Evolutionary conservation across 768 basidiomycete species (phyloP), one percentile per base, ranked within the genome.

Genomic region (Suillus lakei): DNA sequence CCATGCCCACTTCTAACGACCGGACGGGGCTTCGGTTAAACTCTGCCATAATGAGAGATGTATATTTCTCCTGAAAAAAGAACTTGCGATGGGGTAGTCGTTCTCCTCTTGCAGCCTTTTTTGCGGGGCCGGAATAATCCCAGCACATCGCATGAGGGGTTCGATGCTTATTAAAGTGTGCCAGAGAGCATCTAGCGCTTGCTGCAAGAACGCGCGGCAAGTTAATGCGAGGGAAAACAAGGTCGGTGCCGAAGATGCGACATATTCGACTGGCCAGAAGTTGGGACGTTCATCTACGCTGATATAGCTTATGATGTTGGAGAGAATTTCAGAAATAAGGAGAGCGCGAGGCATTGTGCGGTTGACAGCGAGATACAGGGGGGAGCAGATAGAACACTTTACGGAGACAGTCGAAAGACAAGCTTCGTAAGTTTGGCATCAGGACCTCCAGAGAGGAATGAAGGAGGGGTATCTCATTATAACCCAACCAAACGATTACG

Each of bases 361-460:
- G 30, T 53, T 32, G 53, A 26, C 23, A 41, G 60, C 66, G 59
- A 38, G n/a, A n/a, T n/a, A n/a, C n/a, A n/a, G n/a, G n/a, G n/a
- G n/a, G n/a, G n/a, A n/a, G n/a, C n/a, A n/a, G n/a, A n/a, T n/a
- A n/a, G n/a, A n/a, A n/a, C n/a, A n/a, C n/a, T n/a, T n/a, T n/a
- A n/a, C n/a, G n/a, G n/a, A n/a, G n/a, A n/a, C n/a, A n/a, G n/a
- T n/a, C n/a, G n/a, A n/a, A n/a, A n/a, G n/a, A n/a, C n/a, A n/a
- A n/a, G n/a, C n/a, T n/a, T n/a, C n/a, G n/a, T n/a, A n/a, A n/a
- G n/a, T n/a, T n/a, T n/a, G n/a, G n/a, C n/a, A n/a, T n/a, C n/a
- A n/a, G n/a, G n/a, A n/a, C n/a, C n/a, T n/a, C n/a, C n/a, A n/a
- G n/a, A n/a, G n/a, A n/a, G n/a, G n/a, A n/a, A n/a, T n/a, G n/a